phyloP scores from a whole-genome alignment of 148 eudicot genomes.

The Simmondsia chinensis region DNA sequence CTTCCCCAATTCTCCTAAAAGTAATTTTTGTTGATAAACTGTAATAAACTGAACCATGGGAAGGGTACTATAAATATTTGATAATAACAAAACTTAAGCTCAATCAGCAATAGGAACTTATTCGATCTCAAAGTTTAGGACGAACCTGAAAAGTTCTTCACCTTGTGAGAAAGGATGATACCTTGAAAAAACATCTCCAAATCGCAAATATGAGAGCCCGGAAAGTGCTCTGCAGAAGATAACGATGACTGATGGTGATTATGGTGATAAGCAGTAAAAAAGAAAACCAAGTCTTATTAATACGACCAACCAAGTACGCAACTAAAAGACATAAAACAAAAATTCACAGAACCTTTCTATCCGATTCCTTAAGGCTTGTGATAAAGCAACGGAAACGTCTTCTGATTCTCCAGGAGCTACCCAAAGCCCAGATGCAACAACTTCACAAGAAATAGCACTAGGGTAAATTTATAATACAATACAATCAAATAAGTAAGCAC shows the following conservation, averaged over 20 bases:
- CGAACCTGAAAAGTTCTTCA: conserved; percentile 81
- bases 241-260: no score
- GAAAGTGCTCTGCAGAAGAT: conserved; percentile 48
- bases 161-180: conserved; percentile 50
- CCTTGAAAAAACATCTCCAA: conserved; percentile 78
- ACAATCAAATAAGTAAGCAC: background rate
- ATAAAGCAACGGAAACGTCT: conserved; percentile 81
- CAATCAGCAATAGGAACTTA: background rate
- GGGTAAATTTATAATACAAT: background rate
- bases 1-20: no score
- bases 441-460: conserved; percentile 15
- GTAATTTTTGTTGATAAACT: no score
- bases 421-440: conserved; percentile 89
- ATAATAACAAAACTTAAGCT: no score
- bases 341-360: conserved; percentile 58
- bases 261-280: no score
- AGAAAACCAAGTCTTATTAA: no score
- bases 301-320: no score
- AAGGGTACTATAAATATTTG: no score
- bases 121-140: background rate
- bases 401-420: conserved; percentile 93
- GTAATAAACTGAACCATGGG: no score
- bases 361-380: conserved; percentile 81
- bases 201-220: conserved; percentile 78
- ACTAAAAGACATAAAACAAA: background rate